These are phyloP conservation scores for Chaetomiaceae sp. DNA, from an alignment of 2,329 filamentous ascomycete species.

Conservation along the genomic window DNA sequence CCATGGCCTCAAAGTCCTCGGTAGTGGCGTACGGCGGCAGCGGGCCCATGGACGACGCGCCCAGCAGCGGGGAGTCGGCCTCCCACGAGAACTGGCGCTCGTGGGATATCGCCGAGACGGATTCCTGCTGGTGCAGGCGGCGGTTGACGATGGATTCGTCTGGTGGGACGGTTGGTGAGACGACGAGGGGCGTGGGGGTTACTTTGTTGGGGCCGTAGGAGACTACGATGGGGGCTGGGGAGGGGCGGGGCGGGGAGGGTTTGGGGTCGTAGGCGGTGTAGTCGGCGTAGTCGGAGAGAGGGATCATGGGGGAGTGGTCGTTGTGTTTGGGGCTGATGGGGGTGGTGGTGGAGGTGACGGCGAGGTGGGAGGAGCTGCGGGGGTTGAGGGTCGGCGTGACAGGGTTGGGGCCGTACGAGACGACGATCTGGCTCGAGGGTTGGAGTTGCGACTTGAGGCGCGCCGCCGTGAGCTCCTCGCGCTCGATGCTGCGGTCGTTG, in stretches of 20 bases:
- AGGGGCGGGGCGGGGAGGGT: conserved; percentile 19
- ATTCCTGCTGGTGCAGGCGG: conserved; percentile 7
- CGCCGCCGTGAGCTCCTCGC: conserved; percentile 25
- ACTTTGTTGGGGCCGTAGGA: conserved; percentile 29
- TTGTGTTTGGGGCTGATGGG: conserved; percentile 18
- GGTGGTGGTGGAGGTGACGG: conserved; percentile 13
- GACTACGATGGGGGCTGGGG: conserved; percentile 19
- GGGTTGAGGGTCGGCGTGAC: conserved; percentile 25
- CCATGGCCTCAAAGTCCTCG: conserved; percentile 26
- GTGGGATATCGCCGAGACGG: conserved; percentile 1
- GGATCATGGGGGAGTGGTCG: conserved; percentile 18
- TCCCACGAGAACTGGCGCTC: conserved; percentile 23
- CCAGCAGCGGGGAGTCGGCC: conserved; percentile 18
- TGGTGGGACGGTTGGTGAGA: conserved; percentile 23
- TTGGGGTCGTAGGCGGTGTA: conserved; percentile 18
- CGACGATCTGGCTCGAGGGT: conserved; percentile 14
- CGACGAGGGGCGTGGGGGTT: conserved; percentile 25
- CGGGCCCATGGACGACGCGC: conserved; percentile 17
- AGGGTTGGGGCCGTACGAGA: conserved; percentile 28
- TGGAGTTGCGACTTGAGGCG: conserved; percentile 21
- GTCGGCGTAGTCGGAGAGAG: conserved; percentile 16
- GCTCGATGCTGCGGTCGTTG: conserved; percentile 20
- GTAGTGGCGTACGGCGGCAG: conserved; percentile 27
- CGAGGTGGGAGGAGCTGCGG: conserved; percentile 14
- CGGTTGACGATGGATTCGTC: conserved; percentile 24